Conservation (phyloP, 495 filamentous ascomycete species). For the Margaritispora aquatica region DNA sequence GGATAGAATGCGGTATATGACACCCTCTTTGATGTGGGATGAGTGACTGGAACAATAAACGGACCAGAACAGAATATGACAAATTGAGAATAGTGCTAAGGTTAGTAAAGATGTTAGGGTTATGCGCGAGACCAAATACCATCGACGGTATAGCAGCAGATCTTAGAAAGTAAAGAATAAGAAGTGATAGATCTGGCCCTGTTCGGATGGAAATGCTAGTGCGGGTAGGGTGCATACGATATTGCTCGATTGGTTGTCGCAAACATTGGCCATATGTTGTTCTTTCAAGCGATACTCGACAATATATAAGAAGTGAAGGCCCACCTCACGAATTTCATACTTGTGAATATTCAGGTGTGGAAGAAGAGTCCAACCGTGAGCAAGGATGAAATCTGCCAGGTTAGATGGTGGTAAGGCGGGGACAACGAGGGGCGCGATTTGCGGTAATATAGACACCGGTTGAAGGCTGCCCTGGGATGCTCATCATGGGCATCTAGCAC, state of each 20-base stretch:
- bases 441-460: not conserved
- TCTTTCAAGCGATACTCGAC: not conserved
- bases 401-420: conserved; percentile 5
- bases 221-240: not conserved
- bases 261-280: not conserved
- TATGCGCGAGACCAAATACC: not conserved
- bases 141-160: not conserved
- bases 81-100: not conserved
- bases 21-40: not conserved
- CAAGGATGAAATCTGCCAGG: no score
- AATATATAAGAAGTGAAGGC: conserved; percentile 15
- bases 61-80: not conserved
- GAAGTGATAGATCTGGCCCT: not conserved
- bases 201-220: conserved; percentile 1
- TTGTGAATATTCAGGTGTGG: conserved; percentile 17
- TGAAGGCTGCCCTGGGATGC: not conserved
- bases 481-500: not conserved
- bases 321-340: conserved; percentile 3
- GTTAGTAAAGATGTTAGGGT: not conserved
- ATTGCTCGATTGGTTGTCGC: not conserved
- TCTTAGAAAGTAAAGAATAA: not conserved
- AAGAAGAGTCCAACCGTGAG: conserved; percentile 9
- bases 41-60: no score
- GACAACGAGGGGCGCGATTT: not conserved
- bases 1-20: not conserved